Evolutionary conservation across 371 early-diverging fungal genomes (phyloP).

Genomic region (Mortierella sp.): DNA sequence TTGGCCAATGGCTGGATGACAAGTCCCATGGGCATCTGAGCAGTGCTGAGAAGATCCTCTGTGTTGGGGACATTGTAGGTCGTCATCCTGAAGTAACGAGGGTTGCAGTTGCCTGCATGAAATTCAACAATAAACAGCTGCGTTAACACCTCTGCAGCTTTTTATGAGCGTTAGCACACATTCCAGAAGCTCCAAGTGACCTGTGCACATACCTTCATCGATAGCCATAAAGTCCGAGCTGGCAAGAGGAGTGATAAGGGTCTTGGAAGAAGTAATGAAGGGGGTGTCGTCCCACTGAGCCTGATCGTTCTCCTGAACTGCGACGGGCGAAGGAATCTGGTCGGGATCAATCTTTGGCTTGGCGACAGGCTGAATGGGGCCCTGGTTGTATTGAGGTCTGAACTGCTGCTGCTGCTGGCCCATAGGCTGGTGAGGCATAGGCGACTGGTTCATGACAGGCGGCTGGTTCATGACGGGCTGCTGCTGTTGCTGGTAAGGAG

Average conservation of each 20-base stretch:
- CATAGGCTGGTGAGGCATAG: slow-evolving; percentile 23
- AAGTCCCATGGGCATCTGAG: slow-evolving; percentile 89
- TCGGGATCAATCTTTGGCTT: slow-evolving; percentile 90
- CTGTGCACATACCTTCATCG: slow-evolving; percentile 80
- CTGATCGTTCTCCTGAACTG: slow-evolving; percentile 87
- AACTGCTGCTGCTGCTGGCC: slow-evolving; percentile 36
- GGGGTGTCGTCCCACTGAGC: slow-evolving; percentile 68
- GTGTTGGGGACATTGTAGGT: slow-evolving; percentile 87
- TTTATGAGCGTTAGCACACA: no score
- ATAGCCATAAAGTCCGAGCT: slow-evolving; percentile 83
- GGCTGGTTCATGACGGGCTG: slow-evolving; percentile 28
- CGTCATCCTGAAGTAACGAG: slow-evolving; percentile 93
- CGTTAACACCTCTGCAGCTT: not conserved
- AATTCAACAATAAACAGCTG: not conserved
- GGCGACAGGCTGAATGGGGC: slow-evolving; percentile 39
- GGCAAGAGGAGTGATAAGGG: slow-evolving; percentile 81
- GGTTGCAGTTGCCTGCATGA: slow-evolving; percentile 86
- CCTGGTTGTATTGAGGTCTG: slow-evolving; percentile 34
- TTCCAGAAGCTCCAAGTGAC: not conserved
- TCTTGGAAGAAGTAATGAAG: slow-evolving; percentile 80
- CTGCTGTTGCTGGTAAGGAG: slow-evolving; percentile 38
- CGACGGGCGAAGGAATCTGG: slow-evolving; percentile 93
- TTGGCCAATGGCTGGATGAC: slow-evolving; percentile 94
- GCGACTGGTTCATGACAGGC: slow-evolving; percentile 16
- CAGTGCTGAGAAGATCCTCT: slow-evolving; percentile 81